Conservation (phyloP, 2,329 filamentous ascomycete species). For the Arthroderma uncinatum region DNA sequence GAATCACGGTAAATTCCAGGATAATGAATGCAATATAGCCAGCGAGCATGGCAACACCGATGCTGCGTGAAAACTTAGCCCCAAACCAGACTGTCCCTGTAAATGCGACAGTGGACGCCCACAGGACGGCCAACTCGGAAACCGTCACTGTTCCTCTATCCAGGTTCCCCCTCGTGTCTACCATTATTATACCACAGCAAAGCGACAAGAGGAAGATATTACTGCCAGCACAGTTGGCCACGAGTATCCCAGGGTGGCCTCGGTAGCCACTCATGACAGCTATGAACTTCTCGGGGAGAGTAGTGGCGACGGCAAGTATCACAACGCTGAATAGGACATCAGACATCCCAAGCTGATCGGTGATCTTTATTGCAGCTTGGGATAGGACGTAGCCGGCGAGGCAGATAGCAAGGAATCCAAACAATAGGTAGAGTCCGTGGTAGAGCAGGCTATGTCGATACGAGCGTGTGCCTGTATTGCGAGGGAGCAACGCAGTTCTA, state of each 20-base stretch:
- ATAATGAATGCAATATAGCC: neutral
- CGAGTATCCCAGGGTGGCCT: conserved; percentile 41
- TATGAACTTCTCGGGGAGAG: conserved; percentile 44
- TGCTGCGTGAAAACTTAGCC: neutral
- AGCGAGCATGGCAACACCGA: neutral
- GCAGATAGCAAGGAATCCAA: conserved; percentile 37
- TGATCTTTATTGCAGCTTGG: conserved; percentile 34
- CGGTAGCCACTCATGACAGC: conserved; percentile 39
- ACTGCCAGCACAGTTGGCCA: conserved; percentile 44
- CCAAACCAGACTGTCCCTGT: neutral
- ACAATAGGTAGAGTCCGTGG: conserved; percentile 34
- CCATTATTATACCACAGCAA: conserved; percentile 17
- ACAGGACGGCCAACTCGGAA: neutral
- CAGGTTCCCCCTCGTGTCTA: neutral
- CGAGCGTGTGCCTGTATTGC: conserved; percentile 12
- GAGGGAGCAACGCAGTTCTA: conserved; percentile 9
- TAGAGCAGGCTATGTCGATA: conserved; percentile 23
- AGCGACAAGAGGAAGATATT: conserved; percentile 46
- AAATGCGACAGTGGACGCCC: neutral
- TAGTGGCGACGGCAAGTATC: conserved; percentile 43
- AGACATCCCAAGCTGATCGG: conserved; percentile 34
- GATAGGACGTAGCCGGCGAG: conserved; percentile 42
- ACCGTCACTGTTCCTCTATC: neutral
- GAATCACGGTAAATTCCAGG: neutral
- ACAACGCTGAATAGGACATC: conserved; percentile 39